phyloP scores from a whole-genome alignment of 176 grass and related monocot species.

The Coix lacrymajobi region DNA sequence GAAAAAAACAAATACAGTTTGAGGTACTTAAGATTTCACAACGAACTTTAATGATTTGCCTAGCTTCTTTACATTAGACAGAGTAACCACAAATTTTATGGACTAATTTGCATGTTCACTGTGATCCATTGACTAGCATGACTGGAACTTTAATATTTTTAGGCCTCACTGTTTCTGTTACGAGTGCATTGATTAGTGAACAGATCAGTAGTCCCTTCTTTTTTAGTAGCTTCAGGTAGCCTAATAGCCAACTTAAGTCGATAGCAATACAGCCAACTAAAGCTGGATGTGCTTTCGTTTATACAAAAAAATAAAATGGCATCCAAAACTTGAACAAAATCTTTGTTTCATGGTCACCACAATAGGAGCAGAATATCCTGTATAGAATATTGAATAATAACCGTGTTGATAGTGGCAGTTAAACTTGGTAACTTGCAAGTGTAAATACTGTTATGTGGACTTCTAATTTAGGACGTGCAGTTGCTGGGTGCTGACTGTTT shows the following conservation, averaged over 20 bases:
- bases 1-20: slow-evolving; percentile 70
- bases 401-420: background rate
- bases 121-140: background rate
- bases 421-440: background rate
- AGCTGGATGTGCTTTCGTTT: background rate
- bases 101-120: background rate
- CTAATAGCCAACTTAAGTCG: background rate
- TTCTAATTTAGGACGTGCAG: background rate
- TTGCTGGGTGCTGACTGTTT: slow-evolving; percentile 20
- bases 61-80: background rate
- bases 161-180: background rate
- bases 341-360: background rate
- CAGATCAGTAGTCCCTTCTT: background rate
- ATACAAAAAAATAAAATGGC: background rate
- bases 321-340: background rate
- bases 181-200: background rate
- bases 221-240: background rate
- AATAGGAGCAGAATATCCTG: background rate
- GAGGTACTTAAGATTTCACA: slow-evolving; percentile 68
- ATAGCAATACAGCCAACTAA: background rate
- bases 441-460: background rate
- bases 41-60: background rate
- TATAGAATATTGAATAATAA: background rate
- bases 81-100: background rate
- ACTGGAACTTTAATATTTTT: background rate